Evolutionary conservation across 352 stramenopile genomes (phyloP), one percentile per base, ranked within the genome.

Genomic region (Pythium phragmitis): DNA sequence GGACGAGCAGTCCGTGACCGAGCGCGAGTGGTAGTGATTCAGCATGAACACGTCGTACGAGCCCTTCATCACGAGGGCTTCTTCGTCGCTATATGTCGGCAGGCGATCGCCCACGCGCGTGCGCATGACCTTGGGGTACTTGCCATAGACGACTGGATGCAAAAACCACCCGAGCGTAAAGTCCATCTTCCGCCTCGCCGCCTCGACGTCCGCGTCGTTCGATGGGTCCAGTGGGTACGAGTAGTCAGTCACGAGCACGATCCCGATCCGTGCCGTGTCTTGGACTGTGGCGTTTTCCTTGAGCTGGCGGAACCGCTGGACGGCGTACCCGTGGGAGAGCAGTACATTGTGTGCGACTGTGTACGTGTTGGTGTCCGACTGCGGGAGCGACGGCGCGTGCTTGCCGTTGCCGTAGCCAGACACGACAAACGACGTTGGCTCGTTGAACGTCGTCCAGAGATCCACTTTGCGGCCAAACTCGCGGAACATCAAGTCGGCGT

Each of bases 361-460:
- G 65, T 91, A 90, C 33, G 64, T 66, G 63, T 80, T 77, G 8
- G 68, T 81, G 7, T 65, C 62, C 1, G 71, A 86, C 33, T 80
- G 28, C 34, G 69, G 65, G 7, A 75, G 56, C 0, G 69, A 73
- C 0, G 76, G 72, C 26, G 76, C 77, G 21, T 69, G 69, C 41
- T 70, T 58, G 50, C 89, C 91, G 46, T 80, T 87, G 53, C 86
- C 83, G 70, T 98, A 98, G 19, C 86, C 94, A 34, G 87, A 70
- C 23, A 88, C 87, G 19, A 84, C 47, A 53, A 98, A 88, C 17
- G 80, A 92, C 78, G 87, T 92, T 12, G 92, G 79, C 73, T 99
- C 96, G 67, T 98, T 98, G 60, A 99, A 92, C 4, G 96, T 99
- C n/a, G 97, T 85, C 96, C 96, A 99, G 61, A 85, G 88, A 64